phyloP scores from a whole-genome alignment of 2,329 filamentous ascomycete species.

The Simplicillium aogashimaense region DNA sequence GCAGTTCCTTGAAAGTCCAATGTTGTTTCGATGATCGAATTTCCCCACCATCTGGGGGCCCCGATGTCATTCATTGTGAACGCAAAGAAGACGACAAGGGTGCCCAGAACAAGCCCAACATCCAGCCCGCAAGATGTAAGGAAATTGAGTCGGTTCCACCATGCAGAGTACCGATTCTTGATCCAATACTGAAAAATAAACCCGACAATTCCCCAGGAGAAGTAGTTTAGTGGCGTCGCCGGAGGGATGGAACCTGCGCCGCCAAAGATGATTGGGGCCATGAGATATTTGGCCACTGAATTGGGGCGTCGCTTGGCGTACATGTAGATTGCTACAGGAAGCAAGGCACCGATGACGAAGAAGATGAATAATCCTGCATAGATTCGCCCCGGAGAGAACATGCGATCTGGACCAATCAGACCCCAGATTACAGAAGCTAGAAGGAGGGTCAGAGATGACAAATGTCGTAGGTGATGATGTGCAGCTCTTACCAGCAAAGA shows the following conservation, averaged over 20 bases:
- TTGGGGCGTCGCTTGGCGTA: slow-evolving; percentile 38
- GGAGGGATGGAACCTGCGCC: slow-evolving; percentile 49
- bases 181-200: slow-evolving; percentile 61
- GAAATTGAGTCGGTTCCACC: slow-evolving; percentile 70
- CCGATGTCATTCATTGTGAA: slow-evolving; percentile 53
- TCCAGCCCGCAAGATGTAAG: slow-evolving; percentile 61
- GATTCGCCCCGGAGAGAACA: slow-evolving; percentile 53
- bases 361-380: slow-evolving; percentile 52
- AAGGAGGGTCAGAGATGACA: neutral
- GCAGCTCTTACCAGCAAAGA: slow-evolving; percentile 44
- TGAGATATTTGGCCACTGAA: slow-evolving; percentile 40
- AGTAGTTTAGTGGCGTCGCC: slow-evolving; percentile 64
- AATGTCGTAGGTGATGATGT: neutral
- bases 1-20: slow-evolving; percentile 53
- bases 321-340: slow-evolving; percentile 42
- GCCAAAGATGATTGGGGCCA: slow-evolving; percentile 54
- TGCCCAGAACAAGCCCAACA: slow-evolving; percentile 55
- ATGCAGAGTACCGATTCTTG: slow-evolving; percentile 51
- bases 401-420: slow-evolving; percentile 51
- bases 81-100: slow-evolving; percentile 60
- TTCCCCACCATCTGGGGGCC: slow-evolving; percentile 63
- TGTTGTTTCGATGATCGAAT: slow-evolving; percentile 45
- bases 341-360: slow-evolving; percentile 45
- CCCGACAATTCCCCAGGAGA: slow-evolving; percentile 64
- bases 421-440: slow-evolving; percentile 58